phyloP scores from a whole-genome alignment of 371 early-diverging fungal species.

The Apophysomyces variabilis region DNA sequence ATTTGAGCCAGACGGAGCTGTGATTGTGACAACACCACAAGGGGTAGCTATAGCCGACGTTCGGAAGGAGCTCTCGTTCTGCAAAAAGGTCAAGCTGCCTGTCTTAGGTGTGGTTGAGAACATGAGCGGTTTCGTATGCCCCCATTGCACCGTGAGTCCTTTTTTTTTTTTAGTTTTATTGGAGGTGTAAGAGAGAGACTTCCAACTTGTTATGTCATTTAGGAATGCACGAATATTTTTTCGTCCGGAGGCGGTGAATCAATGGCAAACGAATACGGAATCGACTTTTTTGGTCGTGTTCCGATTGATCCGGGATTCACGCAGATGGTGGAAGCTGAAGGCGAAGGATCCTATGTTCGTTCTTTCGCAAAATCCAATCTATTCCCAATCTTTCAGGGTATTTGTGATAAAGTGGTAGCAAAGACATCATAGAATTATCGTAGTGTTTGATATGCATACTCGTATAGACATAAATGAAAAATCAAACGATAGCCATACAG shows the following conservation, averaged over 20 bases:
- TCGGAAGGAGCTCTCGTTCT: slow-evolving; percentile 86
- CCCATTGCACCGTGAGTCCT: slow-evolving; percentile 79
- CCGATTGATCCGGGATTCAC: slow-evolving; percentile 87
- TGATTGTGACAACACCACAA: slow-evolving; percentile 95
- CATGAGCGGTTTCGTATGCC: slow-evolving; percentile 93
- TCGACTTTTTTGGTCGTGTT: slow-evolving; percentile 82
- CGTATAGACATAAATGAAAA: too few relatives aligned
- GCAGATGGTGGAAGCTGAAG: slow-evolving; percentile 66
- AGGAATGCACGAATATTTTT: slow-evolving; percentile 93
- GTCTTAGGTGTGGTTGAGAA: slow-evolving; percentile 94
- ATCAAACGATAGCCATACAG: too few relatives aligned
- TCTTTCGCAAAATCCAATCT: slow-evolving; percentile 64
- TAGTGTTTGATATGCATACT: neutral
- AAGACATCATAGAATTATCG: slow-evolving; percentile 17
- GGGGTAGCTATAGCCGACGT: slow-evolving; percentile 87
- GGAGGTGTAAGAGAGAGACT: neutral
- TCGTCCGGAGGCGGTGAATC: slow-evolving; percentile 93
- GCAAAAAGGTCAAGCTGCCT: slow-evolving; percentile 76
- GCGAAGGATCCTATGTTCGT: slow-evolving; percentile 52
- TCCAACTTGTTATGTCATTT: slow-evolving; percentile 30
- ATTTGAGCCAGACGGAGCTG: slow-evolving; percentile 79
- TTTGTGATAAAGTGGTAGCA: slow-evolving; percentile 54
- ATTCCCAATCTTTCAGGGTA: slow-evolving; percentile 63
- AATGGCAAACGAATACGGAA: slow-evolving; percentile 79
- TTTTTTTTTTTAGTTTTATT: neutral